These are phyloP conservation scores for Extremus antarcticus DNA, from an alignment of 495 filamentous ascomycete species.

Conservation along the genomic window DNA sequence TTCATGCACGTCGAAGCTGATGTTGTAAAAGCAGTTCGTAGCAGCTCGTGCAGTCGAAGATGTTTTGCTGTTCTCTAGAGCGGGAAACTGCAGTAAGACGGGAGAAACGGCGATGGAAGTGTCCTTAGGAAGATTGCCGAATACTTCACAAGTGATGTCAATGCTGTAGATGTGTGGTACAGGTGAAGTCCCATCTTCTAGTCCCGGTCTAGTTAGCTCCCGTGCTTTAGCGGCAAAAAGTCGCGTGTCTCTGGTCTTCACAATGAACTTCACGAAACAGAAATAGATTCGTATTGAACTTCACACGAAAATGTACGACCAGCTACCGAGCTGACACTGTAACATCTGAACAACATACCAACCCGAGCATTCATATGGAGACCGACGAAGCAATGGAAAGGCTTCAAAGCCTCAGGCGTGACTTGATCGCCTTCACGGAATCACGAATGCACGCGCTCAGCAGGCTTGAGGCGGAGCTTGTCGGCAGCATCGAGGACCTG, in stretches of 20 bases:
- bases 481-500: constrained; percentile 59
- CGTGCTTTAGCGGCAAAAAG: no score
- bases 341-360: neutral
- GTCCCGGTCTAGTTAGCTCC: no score
- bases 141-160: no score
- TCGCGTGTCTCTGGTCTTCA: no score
- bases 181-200: no score
- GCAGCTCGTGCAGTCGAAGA: no score
- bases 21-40: no score
- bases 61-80: no score
- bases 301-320: neutral
- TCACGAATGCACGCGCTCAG: constrained; percentile 50
- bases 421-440: constrained; percentile 58
- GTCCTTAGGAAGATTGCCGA: no score
- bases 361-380: constrained; percentile 41
- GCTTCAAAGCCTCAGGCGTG: constrained; percentile 66
- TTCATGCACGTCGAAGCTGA: neutral
- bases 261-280: neutral
- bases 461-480: constrained; percentile 54
- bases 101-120: no score
- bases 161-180: no score
- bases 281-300: neutral
- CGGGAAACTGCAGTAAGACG: no score
- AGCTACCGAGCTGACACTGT: neutral
- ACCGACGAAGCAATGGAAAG: constrained; percentile 51